phyloP scores from a whole-genome alignment of 305 asterid species.

The Fraxinus angustifolia region DNA sequence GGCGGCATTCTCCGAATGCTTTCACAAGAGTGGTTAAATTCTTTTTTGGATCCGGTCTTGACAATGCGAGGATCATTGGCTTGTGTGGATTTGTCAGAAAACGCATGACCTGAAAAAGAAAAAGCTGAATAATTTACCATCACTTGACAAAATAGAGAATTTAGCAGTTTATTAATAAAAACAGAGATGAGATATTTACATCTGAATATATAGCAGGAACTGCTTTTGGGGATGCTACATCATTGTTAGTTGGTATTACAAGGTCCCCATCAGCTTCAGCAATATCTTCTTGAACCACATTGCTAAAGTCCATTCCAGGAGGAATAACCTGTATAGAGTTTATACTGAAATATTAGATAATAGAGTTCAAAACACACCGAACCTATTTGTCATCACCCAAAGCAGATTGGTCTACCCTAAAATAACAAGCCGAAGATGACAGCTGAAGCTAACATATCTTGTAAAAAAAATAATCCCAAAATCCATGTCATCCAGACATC shows the following conservation, averaged over 20 bases:
- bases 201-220: constrained; percentile 79
- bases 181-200: constrained; percentile 37
- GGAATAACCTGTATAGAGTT: constrained; percentile 62
- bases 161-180: neutral
- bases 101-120: constrained; percentile 61
- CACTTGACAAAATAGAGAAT: neutral
- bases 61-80: constrained; percentile 88
- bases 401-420: neutral
- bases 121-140: neutral
- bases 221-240: constrained; percentile 61
- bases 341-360: neutral
- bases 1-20: constrained; percentile 94
- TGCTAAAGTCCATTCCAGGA: constrained; percentile 94
- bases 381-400: neutral
- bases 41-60: constrained; percentile 93
- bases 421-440: neutral
- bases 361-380: neutral
- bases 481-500: neutral
- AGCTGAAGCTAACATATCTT: neutral
- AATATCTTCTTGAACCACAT: constrained; percentile 66
- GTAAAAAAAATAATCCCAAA: neutral
- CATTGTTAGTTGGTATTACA: constrained; percentile 38
- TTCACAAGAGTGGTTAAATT: constrained; percentile 74
- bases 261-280: constrained; percentile 68
- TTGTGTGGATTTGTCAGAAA: constrained; percentile 91